A percentile compares a stretch with the other conserved stretches of the same genome.
phyloP scores from a whole-genome alignment of 1,284 basidiomycete genomes.

The Fomes fomentarius region DNA sequence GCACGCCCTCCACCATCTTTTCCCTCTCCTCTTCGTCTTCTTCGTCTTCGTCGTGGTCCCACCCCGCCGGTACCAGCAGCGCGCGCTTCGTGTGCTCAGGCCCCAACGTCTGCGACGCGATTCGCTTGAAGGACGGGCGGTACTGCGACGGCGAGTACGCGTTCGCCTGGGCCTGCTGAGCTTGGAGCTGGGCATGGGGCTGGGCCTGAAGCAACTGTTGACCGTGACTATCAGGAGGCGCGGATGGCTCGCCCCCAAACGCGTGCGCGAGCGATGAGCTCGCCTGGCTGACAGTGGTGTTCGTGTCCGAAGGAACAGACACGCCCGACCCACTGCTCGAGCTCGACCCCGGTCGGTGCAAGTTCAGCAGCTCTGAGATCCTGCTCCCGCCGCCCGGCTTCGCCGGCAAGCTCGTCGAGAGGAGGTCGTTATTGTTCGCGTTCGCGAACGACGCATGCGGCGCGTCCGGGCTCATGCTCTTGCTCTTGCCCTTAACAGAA shows the following conservation, averaged over 20 bases:
- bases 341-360: slow-evolving; percentile 36
- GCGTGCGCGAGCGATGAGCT: slow-evolving; percentile 40
- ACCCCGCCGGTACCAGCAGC: slow-evolving; percentile 38
- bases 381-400: slow-evolving; percentile 17
- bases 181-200: neutral
- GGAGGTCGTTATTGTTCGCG: no score
- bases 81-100: slow-evolving; percentile 60
- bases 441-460: slow-evolving; percentile 22
- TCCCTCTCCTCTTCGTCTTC: slow-evolving; percentile 32
- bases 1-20: slow-evolving; percentile 21
- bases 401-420: slow-evolving; percentile 14
- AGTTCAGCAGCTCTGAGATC: slow-evolving; percentile 28
- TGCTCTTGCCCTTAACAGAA: slow-evolving; percentile 16
- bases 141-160: slow-evolving; percentile 34
- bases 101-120: slow-evolving; percentile 70
- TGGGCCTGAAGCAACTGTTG: slow-evolving; percentile 7
- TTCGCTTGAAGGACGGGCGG: slow-evolving; percentile 70
- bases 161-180: neutral
- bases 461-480: slow-evolving; percentile 29
- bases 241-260: slow-evolving; percentile 33
- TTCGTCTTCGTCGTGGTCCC: slow-evolving; percentile 34
- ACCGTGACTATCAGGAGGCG: slow-evolving; percentile 30
- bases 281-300: slow-evolving; percentile 18
- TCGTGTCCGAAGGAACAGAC: slow-evolving; percentile 26
- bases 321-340: slow-evolving; percentile 22